Evolutionary conservation across 768 basidiomycete genomes (phyloP).

Genomic region (Serendipita vermifera): DNA sequence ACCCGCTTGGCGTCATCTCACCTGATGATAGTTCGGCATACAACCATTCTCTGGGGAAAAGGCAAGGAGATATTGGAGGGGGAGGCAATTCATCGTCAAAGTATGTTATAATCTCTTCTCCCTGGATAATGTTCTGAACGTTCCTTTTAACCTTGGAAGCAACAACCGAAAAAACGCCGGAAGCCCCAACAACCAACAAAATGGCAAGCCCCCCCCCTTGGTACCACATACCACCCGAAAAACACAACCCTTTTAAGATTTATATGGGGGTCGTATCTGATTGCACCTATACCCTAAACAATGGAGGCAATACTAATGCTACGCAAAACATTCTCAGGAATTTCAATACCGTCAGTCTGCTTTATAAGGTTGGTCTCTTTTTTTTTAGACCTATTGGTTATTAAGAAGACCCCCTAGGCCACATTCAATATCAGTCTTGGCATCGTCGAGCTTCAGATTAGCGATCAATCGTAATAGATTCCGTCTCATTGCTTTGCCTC

Average conservation of each 20-base stretch:
- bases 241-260: no score
- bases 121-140: background rate
- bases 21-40: slow-evolving; percentile 15
- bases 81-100: slow-evolving; percentile 38
- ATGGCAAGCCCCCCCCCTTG: slow-evolving; percentile 31
- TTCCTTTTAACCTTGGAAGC: slow-evolving; percentile 13
- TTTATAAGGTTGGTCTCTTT: slow-evolving; percentile 43
- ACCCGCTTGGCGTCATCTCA: slow-evolving; percentile 23
- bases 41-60: slow-evolving; percentile 25
- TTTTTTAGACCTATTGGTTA: slow-evolving; percentile 1
- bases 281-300: slow-evolving; percentile 58
- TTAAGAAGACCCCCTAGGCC: slow-evolving; percentile 27
- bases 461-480: slow-evolving; percentile 35
- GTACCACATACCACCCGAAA: background rate
- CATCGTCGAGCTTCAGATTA: slow-evolving; percentile 66
- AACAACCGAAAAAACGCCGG: slow-evolving; percentile 46
- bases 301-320: slow-evolving; percentile 52
- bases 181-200: slow-evolving; percentile 59
- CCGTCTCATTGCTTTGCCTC: slow-evolving; percentile 10
- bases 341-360: slow-evolving; percentile 63
- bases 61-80: slow-evolving; percentile 42
- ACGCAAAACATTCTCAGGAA: slow-evolving; percentile 60
- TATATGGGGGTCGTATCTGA: slow-evolving; percentile 86
- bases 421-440: slow-evolving; percentile 81
- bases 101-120: slow-evolving; percentile 26